Percentiles rank a stretch among this genome's conserved stretches.
These are phyloP conservation scores for Delitschia confertaspora DNA, from an alignment of 495 filamentous ascomycete genomes.

Conservation along the genomic window DNA sequence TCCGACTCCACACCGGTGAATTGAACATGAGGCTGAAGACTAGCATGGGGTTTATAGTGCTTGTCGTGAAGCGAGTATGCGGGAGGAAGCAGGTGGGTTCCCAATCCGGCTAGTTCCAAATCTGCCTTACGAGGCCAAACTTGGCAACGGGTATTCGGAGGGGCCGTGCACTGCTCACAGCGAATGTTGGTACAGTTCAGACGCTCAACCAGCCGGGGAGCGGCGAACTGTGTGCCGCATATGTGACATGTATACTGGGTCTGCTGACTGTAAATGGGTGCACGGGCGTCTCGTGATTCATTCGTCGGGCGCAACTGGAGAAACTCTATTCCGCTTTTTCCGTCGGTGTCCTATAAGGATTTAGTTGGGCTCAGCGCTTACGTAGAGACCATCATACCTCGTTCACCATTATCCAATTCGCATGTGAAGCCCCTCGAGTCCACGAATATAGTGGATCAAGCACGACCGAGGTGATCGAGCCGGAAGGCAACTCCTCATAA, in stretches of 20 bases:
- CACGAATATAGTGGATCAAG: no score
- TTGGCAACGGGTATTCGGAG: slow-evolving; percentile 1
- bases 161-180: slow-evolving; percentile 6
- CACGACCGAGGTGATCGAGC: no score
- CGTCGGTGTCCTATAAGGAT: neutral
- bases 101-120: slow-evolving; percentile 7
- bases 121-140: slow-evolving; percentile 6
- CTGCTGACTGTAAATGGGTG: no score
- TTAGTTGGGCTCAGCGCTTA: slow-evolving; percentile 10
- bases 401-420: no score
- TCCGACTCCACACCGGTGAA: slow-evolving; percentile 8
- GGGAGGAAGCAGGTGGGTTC: slow-evolving; percentile 16
- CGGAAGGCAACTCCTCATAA: slow-evolving; percentile 5
- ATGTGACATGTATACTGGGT: slow-evolving; percentile 11
- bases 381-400: no score
- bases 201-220: slow-evolving; percentile 1
- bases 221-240: slow-evolving; percentile 4
- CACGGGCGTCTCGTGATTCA: slow-evolving; percentile 11
- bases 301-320: neutral
- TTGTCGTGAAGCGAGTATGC: slow-evolving; percentile 12
- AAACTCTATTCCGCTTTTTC: slow-evolving; percentile 12
- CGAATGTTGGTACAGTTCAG: slow-evolving; percentile 10
- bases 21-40: slow-evolving; percentile 1
- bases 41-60: slow-evolving; percentile 1
- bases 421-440: no score